These are phyloP conservation scores for Diddensiella caesifluorescens DNA, from an alignment of 805 yeast genomes.

Conservation along the genomic window DNA sequence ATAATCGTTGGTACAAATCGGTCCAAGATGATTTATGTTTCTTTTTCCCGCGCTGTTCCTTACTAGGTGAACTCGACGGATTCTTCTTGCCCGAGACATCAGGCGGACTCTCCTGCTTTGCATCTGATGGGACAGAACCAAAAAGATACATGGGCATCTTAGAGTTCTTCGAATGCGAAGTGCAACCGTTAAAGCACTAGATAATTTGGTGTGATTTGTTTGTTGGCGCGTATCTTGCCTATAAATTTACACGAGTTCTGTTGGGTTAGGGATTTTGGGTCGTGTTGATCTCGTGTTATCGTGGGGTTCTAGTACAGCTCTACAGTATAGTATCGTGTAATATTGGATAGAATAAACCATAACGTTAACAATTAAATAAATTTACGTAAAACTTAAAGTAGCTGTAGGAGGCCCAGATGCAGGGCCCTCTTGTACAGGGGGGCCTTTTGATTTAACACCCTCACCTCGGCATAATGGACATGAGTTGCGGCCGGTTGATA, in stretches of 20 bases:
- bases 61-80: background rate
- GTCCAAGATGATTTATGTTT: conserved; percentile 7
- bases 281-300: too few relatives aligned
- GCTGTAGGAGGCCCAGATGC: background rate
- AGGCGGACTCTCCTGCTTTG: conserved; percentile 2
- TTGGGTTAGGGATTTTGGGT: too few relatives aligned
- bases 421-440: background rate
- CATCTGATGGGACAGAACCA: conserved; percentile 11
- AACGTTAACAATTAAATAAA: too few relatives aligned
- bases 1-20: conserved; percentile 7
- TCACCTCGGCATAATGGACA: conserved; percentile 54
- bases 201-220: too few relatives aligned
- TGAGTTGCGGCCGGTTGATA: conserved; percentile 46
- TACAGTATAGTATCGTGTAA: too few relatives aligned
- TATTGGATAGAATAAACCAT: too few relatives aligned
- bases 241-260: too few relatives aligned
- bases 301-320: too few relatives aligned
- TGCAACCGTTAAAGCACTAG: too few relatives aligned
- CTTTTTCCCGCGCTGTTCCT: background rate
- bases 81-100: conserved; percentile 1
- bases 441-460: conserved; percentile 31
- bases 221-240: too few relatives aligned
- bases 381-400: too few relatives aligned
- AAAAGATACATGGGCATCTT: conserved; percentile 10
- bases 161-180: too few relatives aligned